phyloP scores from a whole-genome alignment of 306 rosid genomes.

The Castanea crenata region DNA sequence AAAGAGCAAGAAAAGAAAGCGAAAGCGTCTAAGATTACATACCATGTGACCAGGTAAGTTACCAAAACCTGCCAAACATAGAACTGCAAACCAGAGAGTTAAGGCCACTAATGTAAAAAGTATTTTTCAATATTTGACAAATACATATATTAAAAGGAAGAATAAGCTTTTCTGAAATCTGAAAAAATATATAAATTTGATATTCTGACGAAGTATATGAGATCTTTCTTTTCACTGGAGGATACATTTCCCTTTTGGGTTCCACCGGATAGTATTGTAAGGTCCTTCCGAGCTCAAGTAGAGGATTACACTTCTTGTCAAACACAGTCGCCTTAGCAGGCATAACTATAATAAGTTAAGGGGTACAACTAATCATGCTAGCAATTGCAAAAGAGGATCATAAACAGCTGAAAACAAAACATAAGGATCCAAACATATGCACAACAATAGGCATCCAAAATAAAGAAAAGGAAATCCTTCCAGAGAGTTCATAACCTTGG shows the following conservation, averaged over 20 bases:
- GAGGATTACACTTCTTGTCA: constrained; percentile 94
- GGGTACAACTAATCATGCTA: constrained; percentile 33
- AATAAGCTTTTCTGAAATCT: neutral
- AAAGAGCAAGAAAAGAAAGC: constrained; percentile 15
- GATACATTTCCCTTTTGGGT: constrained; percentile 93
- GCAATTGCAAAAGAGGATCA: constrained; percentile 8
- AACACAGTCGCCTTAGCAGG: constrained; percentile 91
- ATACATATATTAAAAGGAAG: constrained; percentile 11
- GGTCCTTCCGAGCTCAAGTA: constrained; percentile 97
- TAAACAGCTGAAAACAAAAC: constrained; percentile 10
- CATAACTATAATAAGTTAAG: constrained; percentile 72
- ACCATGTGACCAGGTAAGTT: constrained; percentile 98
- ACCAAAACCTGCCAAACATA: constrained; percentile 94
- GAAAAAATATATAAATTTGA: neutral
- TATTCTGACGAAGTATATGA: constrained; percentile 12
- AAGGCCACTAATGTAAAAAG: constrained; percentile 44
- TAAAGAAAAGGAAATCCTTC: neutral
- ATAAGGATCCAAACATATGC: neutral
- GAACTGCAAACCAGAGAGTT: constrained; percentile 55
- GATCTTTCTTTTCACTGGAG: constrained; percentile 26
- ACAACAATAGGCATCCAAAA: constrained; percentile 14
- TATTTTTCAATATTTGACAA: constrained; percentile 1
- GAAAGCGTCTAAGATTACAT: constrained; percentile 36
- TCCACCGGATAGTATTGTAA: constrained; percentile 88
- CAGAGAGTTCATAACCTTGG: neutral